Conservation (phyloP, 2,329 filamentous ascomycete genomes). For the Aspergillus pseudonomiae region DNA sequence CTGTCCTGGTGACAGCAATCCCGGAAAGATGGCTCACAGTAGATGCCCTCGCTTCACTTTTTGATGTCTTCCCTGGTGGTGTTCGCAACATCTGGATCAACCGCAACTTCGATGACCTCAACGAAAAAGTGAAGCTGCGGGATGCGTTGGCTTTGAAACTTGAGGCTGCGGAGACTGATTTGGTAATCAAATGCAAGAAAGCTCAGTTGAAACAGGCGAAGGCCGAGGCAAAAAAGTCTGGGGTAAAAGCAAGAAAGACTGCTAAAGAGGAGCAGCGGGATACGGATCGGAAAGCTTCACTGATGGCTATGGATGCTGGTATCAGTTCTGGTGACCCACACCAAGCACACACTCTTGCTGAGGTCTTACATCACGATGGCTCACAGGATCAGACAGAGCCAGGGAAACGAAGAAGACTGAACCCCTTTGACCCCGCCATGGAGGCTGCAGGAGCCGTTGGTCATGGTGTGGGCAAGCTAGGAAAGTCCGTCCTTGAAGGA, state of each 20-base stretch:
- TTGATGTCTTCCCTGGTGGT: conserved; percentile 94
- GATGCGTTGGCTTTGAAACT: conserved; percentile 71
- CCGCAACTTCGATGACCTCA: conserved; percentile 78
- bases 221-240: conserved; percentile 64
- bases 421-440: conserved; percentile 49
- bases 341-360: conserved; percentile 55
- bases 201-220: conserved; percentile 72
- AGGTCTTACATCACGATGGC: conserved; percentile 41
- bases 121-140: conserved; percentile 79
- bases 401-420: conserved; percentile 24
- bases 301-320: conserved; percentile 52
- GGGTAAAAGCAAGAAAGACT: conserved; percentile 45
- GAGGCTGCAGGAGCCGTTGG: conserved; percentile 57
- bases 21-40: conserved; percentile 87
- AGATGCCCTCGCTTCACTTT: conserved; percentile 78
- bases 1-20: conserved; percentile 88
- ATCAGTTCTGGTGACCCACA: conserved; percentile 61
- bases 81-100: conserved; percentile 97
- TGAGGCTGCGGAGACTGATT: conserved; percentile 79
- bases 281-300: conserved; percentile 52
- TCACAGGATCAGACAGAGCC: conserved; percentile 17
- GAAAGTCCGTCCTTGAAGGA: conserved; percentile 48
- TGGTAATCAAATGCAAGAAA: conserved; percentile 79
- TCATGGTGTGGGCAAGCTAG: conserved; percentile 50
- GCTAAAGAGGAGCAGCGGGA: conserved; percentile 51